phyloP scores from a whole-genome alignment of 2,329 filamentous ascomycete genomes.

The Xylaria sp. region DNA sequence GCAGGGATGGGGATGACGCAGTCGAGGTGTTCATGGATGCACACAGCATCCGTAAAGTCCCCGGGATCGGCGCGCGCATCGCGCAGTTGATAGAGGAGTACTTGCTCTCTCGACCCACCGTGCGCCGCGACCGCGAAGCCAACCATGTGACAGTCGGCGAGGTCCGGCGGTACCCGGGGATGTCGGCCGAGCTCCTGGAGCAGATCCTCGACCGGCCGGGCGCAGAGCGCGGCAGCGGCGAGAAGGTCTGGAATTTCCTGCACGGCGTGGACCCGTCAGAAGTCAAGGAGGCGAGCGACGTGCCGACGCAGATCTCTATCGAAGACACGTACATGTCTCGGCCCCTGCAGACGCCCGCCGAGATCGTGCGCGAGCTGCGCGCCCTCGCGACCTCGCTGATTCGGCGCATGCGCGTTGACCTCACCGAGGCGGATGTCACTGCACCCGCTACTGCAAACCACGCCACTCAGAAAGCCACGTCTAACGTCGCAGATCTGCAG shows the following conservation, averaged over 20 bases:
- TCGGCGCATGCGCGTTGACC: slow-evolving; percentile 80
- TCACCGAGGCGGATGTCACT: slow-evolving; percentile 61
- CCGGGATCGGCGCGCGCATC: slow-evolving; percentile 86
- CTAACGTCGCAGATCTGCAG: background rate
- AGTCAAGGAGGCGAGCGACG: slow-evolving; percentile 75
- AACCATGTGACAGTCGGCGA: slow-evolving; percentile 69
- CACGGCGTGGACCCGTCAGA: slow-evolving; percentile 82
- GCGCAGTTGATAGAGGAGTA: slow-evolving; percentile 73
- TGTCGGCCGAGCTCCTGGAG: slow-evolving; percentile 74
- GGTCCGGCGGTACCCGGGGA: slow-evolving; percentile 70
- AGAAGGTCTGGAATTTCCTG: slow-evolving; percentile 79
- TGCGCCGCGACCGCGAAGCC: slow-evolving; percentile 52
- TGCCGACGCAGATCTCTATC: slow-evolving; percentile 91
- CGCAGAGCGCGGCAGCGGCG: slow-evolving; percentile 75
- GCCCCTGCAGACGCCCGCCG: slow-evolving; percentile 71
- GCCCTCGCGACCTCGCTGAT: slow-evolving; percentile 77
- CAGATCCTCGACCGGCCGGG: slow-evolving; percentile 76
- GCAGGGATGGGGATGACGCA: slow-evolving; percentile 60
- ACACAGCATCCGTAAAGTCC: slow-evolving; percentile 82
- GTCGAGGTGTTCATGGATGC: slow-evolving; percentile 77
- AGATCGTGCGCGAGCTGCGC: slow-evolving; percentile 75
- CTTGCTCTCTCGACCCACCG: slow-evolving; percentile 54
- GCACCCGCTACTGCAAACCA: background rate
- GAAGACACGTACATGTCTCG: slow-evolving; percentile 86
- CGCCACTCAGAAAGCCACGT: background rate